Evolutionary conservation across 768 basidiomycete species (phyloP), one percentile per base, ranked within the genome.

Genomic region (Boletus fagicola): DNA sequence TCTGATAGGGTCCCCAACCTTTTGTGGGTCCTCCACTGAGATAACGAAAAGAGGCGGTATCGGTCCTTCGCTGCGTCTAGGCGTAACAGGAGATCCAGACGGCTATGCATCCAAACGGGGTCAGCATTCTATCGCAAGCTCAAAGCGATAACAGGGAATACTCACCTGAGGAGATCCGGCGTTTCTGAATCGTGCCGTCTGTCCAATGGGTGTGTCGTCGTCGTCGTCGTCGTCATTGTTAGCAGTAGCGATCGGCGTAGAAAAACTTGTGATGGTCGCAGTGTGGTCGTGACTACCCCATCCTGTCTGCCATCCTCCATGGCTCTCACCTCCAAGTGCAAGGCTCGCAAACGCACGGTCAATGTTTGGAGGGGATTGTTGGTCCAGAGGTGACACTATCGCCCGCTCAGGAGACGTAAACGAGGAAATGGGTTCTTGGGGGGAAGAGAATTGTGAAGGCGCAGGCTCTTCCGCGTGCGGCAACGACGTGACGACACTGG

Each of bases 21-120:
- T 92, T 63, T 98, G 94, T 6, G 97, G 97, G 72, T 99, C 97
- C 52, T 93, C 91, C n/a, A 99, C 94, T 0, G 89, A 83, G 61
- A 99, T 92, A 9, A 82, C 71, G 69, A 97, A 98, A 26, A 89
- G 76, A 22, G 91, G 89, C 54, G 80, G 83, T 38, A 87, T 65
- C 1, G 78, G 78, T 53, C 77, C 80, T 50, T 84, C 67, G 43
- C 59, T 70, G 43, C 65, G 69, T 24, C 65, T 59, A 33, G 61
- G 39, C 7, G 57, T 43, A 24, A 45, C 35, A 9, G 64, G 61
- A 18, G 67, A 65, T 36, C 38, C 47, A 49, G 65, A 58, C 33
- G 35, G 51, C 61, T 73, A 39, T 33, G 16, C 12, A 20, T 44
- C 31, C 55, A 42, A 33, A 42, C 20, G 28, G 35, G 30, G 18